These are phyloP conservation scores for Rubia yunnanensis DNA, from an alignment of 257 asterid species.

Conservation along the genomic window DNA sequence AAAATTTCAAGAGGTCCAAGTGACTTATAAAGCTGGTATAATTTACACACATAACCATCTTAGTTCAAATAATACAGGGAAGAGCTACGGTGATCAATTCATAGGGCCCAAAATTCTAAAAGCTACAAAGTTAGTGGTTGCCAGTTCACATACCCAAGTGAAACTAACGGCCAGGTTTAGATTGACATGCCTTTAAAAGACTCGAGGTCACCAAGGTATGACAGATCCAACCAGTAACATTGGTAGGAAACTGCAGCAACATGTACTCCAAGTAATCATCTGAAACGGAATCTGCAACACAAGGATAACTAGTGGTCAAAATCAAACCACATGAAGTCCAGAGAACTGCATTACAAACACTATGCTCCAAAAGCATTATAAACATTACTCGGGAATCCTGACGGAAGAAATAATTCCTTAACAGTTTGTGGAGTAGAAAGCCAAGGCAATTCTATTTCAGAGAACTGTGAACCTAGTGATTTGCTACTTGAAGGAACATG, in stretches of 20 bases:
- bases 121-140: not conserved
- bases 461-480: slow-evolving; percentile 18
- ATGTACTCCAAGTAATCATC: slow-evolving; percentile 92
- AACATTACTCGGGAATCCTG: slow-evolving; percentile 75
- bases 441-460: slow-evolving; percentile 39
- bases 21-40: not conserved
- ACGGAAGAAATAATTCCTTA: slow-evolving; percentile 71
- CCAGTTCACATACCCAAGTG: slow-evolving; percentile 22
- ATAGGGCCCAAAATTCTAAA: not conserved
- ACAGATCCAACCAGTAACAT: slow-evolving; percentile 97
- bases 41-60: not conserved
- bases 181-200: slow-evolving; percentile 81
- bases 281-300: slow-evolving; percentile 71
- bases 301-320: not conserved
- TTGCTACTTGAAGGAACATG: slow-evolving; percentile 21
- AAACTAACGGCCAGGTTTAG: slow-evolving; percentile 31
- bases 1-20: not conserved
- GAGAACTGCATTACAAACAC: not conserved
- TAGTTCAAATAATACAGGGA: not conserved
- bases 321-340: not conserved
- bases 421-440: slow-evolving; percentile 39
- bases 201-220: slow-evolving; percentile 89
- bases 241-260: slow-evolving; percentile 91
- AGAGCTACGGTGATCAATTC: not conserved
- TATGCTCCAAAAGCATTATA: not conserved